Conservation (phyloP, 441 rosid species). For the Biscutella laevigata region DNA sequence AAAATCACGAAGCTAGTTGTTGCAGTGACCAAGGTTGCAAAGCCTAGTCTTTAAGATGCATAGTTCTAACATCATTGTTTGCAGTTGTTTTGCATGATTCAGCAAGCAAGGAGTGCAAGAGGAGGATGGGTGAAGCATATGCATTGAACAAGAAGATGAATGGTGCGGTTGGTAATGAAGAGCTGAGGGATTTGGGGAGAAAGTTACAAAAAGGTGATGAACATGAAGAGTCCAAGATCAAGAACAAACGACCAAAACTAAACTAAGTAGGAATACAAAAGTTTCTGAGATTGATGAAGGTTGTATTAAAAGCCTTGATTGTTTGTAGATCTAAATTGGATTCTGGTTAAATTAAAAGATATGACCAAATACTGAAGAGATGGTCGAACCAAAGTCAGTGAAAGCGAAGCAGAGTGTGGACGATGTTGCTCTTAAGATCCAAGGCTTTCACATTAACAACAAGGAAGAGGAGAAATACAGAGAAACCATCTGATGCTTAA, state of each 20-base stretch:
- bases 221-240: constrained; percentile 23
- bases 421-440: too few relatives aligned
- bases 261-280: constrained; percentile 2
- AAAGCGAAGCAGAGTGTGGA: too few relatives aligned
- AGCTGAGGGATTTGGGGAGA: constrained; percentile 45
- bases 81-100: constrained; percentile 77
- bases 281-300: background rate
- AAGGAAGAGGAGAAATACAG: constrained; percentile 30
- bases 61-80: background rate
- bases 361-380: too few relatives aligned
- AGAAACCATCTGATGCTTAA: constrained; percentile 22
- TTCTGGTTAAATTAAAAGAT: too few relatives aligned
- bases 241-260: constrained; percentile 36
- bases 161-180: constrained; percentile 50
- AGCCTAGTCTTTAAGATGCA: background rate
- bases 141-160: constrained; percentile 49
- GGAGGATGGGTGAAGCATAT: constrained; percentile 73
- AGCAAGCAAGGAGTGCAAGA: constrained; percentile 82
- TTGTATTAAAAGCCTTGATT: too few relatives aligned
- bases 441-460: constrained; percentile 52
- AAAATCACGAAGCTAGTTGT: background rate
- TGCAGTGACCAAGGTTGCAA: background rate
- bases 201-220: constrained; percentile 44
- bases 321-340: too few relatives aligned
- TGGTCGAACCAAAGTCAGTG: too few relatives aligned